These are phyloP conservation scores for Claviceps fusiformis DNA, from an alignment of 2,329 filamentous ascomycete genomes.

Conservation along the genomic window DNA sequence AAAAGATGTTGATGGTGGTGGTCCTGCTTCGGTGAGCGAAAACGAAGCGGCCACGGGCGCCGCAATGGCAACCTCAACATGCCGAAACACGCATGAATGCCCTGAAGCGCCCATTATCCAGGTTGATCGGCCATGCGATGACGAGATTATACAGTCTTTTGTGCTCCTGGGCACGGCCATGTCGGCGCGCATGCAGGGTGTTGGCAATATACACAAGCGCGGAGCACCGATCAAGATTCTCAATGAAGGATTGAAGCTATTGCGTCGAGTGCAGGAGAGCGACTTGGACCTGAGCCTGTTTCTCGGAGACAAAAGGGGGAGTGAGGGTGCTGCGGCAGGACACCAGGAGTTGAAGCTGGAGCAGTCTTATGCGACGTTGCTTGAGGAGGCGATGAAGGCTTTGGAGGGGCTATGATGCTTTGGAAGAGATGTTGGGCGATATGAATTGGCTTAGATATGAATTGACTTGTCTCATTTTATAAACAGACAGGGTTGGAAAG, in stretches of 20 bases:
- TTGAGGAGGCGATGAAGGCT: not conserved
- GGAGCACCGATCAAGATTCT: not conserved
- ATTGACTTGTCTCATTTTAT: too few relatives aligned
- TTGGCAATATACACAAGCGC: not conserved
- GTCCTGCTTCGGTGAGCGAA: not conserved
- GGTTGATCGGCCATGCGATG: not conserved
- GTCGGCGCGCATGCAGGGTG: not conserved
- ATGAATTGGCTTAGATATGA: too few relatives aligned
- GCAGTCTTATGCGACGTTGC: not conserved
- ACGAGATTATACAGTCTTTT: not conserved
- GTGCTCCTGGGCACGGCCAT: not conserved
- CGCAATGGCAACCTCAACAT: too few relatives aligned
- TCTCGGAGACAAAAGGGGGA: not conserved
- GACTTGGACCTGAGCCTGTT: not conserved
- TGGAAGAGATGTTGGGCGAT: too few relatives aligned
- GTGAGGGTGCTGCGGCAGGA: not conserved
- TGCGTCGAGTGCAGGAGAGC: not conserved
- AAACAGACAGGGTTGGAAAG: too few relatives aligned
- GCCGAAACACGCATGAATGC: not conserved
- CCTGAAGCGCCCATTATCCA: not conserved
- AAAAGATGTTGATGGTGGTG: not conserved
- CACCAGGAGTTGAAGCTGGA: not conserved
- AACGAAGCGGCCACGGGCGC: not conserved
- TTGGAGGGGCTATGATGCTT: too few relatives aligned
- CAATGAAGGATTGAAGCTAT: not conserved